A percentile compares a stretch with the other conserved stretches of the same genome.
Evolutionary conservation across 495 filamentous ascomycete genomes (phyloP).

Genomic region (Niebla homalea): DNA sequence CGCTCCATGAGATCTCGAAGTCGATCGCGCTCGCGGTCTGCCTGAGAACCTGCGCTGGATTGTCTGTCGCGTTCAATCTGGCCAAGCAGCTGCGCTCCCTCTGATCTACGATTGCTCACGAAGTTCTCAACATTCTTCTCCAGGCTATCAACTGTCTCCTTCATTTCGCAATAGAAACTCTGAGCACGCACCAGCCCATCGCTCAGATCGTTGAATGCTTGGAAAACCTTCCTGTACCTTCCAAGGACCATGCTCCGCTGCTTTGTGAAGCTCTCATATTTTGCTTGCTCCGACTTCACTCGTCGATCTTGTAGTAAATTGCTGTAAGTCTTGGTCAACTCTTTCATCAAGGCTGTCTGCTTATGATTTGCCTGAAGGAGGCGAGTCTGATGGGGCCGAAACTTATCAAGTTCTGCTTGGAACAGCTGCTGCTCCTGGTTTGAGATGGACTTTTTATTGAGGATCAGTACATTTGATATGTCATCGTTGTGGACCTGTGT

Average conservation of each 20-base stretch:
- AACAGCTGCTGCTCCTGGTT: constrained; percentile 85
- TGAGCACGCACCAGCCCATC: constrained; percentile 75
- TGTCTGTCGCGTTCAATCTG: constrained; percentile 75
- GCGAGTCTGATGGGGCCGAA: constrained; percentile 81
- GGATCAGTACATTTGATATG: constrained; percentile 88
- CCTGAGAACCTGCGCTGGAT: constrained; percentile 54
- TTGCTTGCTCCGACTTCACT: constrained; percentile 83
- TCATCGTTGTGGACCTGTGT: constrained; percentile 82
- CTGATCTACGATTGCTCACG: constrained; percentile 82
- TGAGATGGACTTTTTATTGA: constrained; percentile 90
- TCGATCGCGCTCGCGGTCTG: constrained; percentile 74
- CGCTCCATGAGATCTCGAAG: constrained; percentile 87
- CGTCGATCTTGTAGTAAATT: constrained; percentile 86
- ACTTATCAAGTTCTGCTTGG: constrained; percentile 90
- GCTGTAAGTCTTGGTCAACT: constrained; percentile 78
- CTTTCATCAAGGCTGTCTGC: constrained; percentile 86
- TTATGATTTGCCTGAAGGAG: constrained; percentile 88
- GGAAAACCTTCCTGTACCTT: constrained; percentile 83
- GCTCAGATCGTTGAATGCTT: constrained; percentile 83
- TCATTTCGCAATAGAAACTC: constrained; percentile 91
- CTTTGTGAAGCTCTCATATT: constrained; percentile 77
- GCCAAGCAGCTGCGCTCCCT: constrained; percentile 76
- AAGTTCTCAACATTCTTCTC: constrained; percentile 95
- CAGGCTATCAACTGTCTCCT: constrained; percentile 85
- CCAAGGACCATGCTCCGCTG: constrained; percentile 69